A percentile compares a stretch with the other conserved stretches of the same genome.
phyloP scores from a whole-genome alignment of 2,329 filamentous ascomycete species.

The Diplodia sapinea region DNA sequence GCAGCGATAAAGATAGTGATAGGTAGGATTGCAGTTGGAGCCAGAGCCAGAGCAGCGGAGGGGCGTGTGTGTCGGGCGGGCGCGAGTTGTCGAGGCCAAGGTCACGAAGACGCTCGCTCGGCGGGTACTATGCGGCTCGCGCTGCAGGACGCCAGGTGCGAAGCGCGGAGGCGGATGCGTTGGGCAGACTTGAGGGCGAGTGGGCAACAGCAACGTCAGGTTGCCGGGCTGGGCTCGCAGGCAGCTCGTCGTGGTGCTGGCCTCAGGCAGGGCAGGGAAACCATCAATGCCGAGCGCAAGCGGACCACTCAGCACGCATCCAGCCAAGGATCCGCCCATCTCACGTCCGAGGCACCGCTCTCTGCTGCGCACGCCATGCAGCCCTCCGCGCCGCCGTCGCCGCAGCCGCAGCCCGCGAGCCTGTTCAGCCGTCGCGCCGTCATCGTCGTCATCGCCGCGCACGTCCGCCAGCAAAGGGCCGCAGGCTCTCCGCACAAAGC shows the following conservation, averaged over 20 bases:
- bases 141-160: slow-evolving; percentile 27
- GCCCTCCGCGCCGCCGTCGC: no score
- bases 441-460: slow-evolving; percentile 21
- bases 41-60: slow-evolving; percentile 11
- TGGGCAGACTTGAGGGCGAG: slow-evolving; percentile 20
- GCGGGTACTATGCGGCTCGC: slow-evolving; percentile 21
- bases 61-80: slow-evolving; percentile 9
- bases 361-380: slow-evolving; percentile 6
- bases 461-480: slow-evolving; percentile 1
- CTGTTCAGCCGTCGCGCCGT: background rate
- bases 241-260: background rate
- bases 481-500: slow-evolving; percentile 19
- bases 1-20: slow-evolving; percentile 32
- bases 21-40: slow-evolving; percentile 27
- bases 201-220: slow-evolving; percentile 2
- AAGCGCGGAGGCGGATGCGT: slow-evolving; percentile 25
- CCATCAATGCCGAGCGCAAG: background rate
- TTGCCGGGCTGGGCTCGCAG: slow-evolving; percentile 3
- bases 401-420: no score
- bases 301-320: background rate
- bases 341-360: slow-evolving; percentile 1
- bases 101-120: slow-evolving; percentile 5
- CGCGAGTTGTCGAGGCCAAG: slow-evolving; percentile 9
- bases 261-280: slow-evolving; percentile 1
- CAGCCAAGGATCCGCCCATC: slow-evolving; percentile 3